phyloP scores from a whole-genome alignment of 2,329 filamentous ascomycete species.

The Cladorrhinum sp. region DNA sequence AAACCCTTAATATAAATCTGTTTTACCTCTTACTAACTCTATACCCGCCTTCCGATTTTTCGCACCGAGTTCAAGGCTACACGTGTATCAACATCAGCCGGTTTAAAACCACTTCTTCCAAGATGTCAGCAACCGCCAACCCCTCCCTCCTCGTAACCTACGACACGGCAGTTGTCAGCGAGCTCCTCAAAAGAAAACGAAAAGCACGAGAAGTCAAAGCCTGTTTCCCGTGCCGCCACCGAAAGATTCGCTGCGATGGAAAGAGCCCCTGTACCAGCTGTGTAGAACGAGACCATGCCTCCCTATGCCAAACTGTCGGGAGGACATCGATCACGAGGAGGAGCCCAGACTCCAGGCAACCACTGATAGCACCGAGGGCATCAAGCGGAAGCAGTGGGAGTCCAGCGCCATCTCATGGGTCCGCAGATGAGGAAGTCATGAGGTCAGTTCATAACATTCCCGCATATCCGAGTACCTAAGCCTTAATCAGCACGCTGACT shows the following conservation, averaged over 20 bases:
- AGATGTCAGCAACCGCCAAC: neutral
- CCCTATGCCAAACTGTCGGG: constrained; percentile 2
- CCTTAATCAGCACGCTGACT: neutral
- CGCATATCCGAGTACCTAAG: neutral
- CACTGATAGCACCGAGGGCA: neutral
- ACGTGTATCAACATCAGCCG: no score
- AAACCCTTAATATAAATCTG: no score
- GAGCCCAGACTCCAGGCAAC: neutral
- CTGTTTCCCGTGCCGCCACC: constrained; percentile 14
- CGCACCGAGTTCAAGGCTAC: no score
- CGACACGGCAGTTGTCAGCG: constrained; percentile 9
- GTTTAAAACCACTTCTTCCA: neutral
- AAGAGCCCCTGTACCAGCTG: constrained; percentile 9
- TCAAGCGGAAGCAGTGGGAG: neutral
- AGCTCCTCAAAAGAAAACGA: constrained; percentile 8
- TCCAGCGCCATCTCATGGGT: neutral
- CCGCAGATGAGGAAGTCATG: neutral
- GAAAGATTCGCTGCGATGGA: constrained; percentile 11
- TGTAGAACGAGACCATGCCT: constrained; percentile 7
- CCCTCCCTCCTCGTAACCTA: neutral
- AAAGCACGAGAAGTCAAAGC: constrained; percentile 11
- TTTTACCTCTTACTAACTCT: no score
- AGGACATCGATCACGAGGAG: neutral
- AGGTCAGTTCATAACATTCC: neutral
- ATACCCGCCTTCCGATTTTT: no score